Percentiles rank a stretch among this genome's conserved stretches.
These are phyloP conservation scores for Colletotrichum sp. DNA, from an alignment of 2,329 filamentous ascomycete species.

Conservation along the genomic window DNA sequence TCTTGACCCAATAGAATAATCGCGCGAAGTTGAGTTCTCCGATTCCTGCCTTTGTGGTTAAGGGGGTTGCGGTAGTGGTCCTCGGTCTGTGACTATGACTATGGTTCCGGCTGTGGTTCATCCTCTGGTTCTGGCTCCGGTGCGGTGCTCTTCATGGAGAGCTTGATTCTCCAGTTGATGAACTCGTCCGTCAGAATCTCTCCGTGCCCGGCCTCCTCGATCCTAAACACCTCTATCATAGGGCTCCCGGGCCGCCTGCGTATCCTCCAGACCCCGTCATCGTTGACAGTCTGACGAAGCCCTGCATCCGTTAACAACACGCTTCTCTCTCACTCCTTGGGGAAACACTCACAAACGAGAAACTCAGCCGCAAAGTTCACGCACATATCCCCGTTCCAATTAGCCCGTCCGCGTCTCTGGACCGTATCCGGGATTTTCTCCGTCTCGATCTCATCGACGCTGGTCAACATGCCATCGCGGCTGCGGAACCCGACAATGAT, in stretches of 20 bases:
- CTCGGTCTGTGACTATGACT: not conserved
- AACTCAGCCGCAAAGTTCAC: conserved; percentile 88
- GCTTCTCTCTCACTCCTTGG: not conserved
- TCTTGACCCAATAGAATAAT: conserved; percentile 1
- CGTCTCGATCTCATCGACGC: conserved; percentile 81
- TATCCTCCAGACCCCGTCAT: conserved; percentile 84
- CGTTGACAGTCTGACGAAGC: conserved; percentile 65
- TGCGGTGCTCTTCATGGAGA: conserved; percentile 39
- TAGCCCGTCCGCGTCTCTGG: conserved; percentile 65
- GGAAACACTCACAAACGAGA: conserved; percentile 68
- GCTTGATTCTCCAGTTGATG: conserved; percentile 72
- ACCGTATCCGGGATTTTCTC: conserved; percentile 79
- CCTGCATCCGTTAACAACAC: conserved; percentile 46
- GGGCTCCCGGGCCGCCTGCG: conserved; percentile 66
- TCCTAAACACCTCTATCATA: conserved; percentile 74
- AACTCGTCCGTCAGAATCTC: conserved; percentile 80
- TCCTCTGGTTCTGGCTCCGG: conserved; percentile 1
- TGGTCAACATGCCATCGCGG: conserved; percentile 71
- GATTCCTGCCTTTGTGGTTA: not conserved
- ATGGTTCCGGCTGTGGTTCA: not conserved
- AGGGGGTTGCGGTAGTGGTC: accelerated
- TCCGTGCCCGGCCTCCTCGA: conserved; percentile 78
- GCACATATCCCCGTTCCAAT: conserved; percentile 92
- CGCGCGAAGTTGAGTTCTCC: not conserved
- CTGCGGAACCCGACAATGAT: conserved; percentile 90